Base-by-base conservation (phyloP, 345 rosid species). In the Triadica sebifera region DNA sequence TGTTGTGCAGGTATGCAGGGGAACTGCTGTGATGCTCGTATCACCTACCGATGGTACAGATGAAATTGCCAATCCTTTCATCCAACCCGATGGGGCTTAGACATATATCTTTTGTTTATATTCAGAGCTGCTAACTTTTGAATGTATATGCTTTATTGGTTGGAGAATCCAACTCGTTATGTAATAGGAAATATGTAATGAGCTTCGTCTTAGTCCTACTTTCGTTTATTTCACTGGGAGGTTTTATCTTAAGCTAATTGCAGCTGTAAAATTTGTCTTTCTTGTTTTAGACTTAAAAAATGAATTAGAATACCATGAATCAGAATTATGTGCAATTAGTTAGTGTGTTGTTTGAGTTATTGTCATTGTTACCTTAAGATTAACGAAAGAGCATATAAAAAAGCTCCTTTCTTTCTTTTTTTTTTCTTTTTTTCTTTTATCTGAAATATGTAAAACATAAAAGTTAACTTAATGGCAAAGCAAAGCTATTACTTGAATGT, bases 11-110 rank as follows among this genome's bases (percentile, higher is more conserved):
- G 90, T 95, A 45, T 95, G 98, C 77, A 86, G 99, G 73, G 99
- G 98, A 81, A 93, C 99, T 43, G 98, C 99, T 0, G 99, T 95
- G 63, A 95, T 95, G 99, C 92, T 95, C 12, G 99, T 95, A 45
- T 95, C 98, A 19, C 98, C 99, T 45, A 93, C 97, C 0, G 99
- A 95, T 79, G 99, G 98, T 29, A 95, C 98, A 3, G 99, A 95
- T 56, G 99, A 95, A 84, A 95, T 95, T 22, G 96, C 99, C 68
- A 95, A 95, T 83, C 99, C 99, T 37, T 95, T 95, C 11, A 50
- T 85, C 77, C 97, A 91, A 74, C 88, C 94, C 16, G 99, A 94
- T 69, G 98, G 97, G 29, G 88, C 95, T 77, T 95, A 87, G 80
- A 72, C 77, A 13, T 60, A 43, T 43, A 43, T 15, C 53, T 24